Conservation (phyloP, 176 grass and related monocot species). For the Aegilops bicornis region DNA sequence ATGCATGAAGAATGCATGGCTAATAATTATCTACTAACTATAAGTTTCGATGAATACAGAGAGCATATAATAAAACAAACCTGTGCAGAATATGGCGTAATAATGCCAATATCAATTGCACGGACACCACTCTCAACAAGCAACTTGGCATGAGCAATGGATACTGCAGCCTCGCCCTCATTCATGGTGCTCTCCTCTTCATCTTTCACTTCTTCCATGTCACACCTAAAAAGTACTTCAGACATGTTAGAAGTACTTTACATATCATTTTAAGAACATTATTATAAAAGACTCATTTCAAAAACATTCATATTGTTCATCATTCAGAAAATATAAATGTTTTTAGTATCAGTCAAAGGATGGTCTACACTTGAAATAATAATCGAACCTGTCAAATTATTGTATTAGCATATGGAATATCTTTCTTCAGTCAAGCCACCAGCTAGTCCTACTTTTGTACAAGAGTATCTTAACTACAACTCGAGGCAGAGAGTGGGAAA, state of each 20-base stretch:
- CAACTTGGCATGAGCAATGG: conserved; percentile 77
- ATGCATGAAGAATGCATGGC: background rate
- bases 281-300: background rate
- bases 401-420: background rate
- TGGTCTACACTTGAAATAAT: background rate
- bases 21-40: conserved; percentile 10
- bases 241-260: conserved; percentile 10
- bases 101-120: conserved; percentile 96
- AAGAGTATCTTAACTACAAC: conserved; percentile 2
- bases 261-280: conserved; percentile 14
- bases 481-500: background rate
- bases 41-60: conserved; percentile 31
- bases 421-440: background rate
- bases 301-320: conserved; percentile 8
- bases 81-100: conserved; percentile 93
- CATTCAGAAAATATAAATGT: background rate
- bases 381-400: background rate
- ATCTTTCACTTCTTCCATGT: conserved; percentile 98
- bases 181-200: conserved; percentile 97
- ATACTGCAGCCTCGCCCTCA: conserved; percentile 88
- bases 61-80: conserved; percentile 39
- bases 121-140: conserved; percentile 84
- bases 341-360: background rate
- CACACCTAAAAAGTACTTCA: conserved; percentile 57
- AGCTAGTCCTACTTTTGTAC: background rate